Evolutionary conservation across 176 grass and related monocot genomes (phyloP), one percentile per base, ranked within the genome.

Genomic region (Coix lacrymajobi): DNA sequence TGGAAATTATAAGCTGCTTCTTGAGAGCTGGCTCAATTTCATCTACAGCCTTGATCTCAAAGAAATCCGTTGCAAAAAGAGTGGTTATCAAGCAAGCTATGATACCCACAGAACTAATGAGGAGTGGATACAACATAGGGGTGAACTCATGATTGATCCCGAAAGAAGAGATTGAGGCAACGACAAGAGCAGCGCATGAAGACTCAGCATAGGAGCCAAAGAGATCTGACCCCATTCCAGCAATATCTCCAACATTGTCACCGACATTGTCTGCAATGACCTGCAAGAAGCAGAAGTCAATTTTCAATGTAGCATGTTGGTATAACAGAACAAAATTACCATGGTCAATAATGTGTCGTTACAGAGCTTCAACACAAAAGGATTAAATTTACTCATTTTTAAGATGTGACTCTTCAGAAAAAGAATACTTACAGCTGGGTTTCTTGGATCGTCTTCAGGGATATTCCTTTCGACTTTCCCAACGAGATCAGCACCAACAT

Each of bases 241-340:
- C 94, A 79, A 97, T 97, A 83, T 97, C 94, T 58, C 94, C 94
- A 38, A 97, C 94, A 80, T 97, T 97, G 66, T 97, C 94, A 92
- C 94, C 94, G 77, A 97, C 92, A 89, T 97, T 97, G 69, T 97
- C 94, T 0, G 94, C 94, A 83, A 97, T 97, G 39, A 97, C 94
- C 94, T 97, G 51, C 70, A 91, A 49, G 26, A 65, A 15, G 13
- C 49, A 60, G 38, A 65, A 85, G 44, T 41, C 87, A 89, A 88
- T 33, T 26, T 36, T 91, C 51, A 91, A 20, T 69, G 17, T 69
- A 72, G n/a, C 8, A 36, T 17, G 13, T 19, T 30, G 25, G 64
- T 28, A 63, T 11, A 57, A 58, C 0, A 40, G 62, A 81, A 56
- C 20, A 1, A 57, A 5, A 84, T 3, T 57, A 66, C 43, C 5